These are phyloP conservation scores for Zymoseptoria pseudotritici DNA, from an alignment of 2,329 filamentous ascomycete genomes.

Conservation along the genomic window DNA sequence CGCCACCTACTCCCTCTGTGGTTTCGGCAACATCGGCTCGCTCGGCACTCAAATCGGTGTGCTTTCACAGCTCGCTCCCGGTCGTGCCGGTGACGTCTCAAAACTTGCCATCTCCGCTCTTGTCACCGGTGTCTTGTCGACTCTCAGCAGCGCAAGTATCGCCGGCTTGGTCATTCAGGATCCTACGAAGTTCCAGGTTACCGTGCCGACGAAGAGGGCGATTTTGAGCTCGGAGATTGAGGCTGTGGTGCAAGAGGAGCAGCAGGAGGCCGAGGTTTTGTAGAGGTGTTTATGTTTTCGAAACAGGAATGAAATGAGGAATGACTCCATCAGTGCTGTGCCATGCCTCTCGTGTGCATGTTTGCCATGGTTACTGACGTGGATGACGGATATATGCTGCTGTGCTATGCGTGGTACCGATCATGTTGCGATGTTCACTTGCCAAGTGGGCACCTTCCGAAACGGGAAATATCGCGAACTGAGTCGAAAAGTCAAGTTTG, in stretches of 20 bases:
- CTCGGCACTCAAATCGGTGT: conserved; percentile 87
- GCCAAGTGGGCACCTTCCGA: no score
- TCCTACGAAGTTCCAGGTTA: conserved; percentile 27
- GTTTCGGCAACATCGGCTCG: conserved; percentile 72
- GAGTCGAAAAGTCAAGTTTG: no score
- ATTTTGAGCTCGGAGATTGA: background rate
- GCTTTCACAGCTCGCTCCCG: conserved; percentile 70
- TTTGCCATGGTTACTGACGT: background rate
- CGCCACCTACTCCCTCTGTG: conserved; percentile 76
- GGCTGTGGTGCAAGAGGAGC: background rate
- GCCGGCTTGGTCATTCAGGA: conserved; percentile 66
- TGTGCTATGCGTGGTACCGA: background rate
- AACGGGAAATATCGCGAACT: no score
- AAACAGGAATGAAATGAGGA: background rate
- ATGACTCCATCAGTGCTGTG: background rate
- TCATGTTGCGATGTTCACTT: no score
- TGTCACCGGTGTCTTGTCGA: conserved; percentile 69
- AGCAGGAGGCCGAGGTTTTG: background rate
- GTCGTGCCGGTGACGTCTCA: conserved; percentile 66
- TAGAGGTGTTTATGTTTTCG: background rate
- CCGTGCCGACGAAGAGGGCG: background rate
- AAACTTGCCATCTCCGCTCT: conserved; percentile 69
- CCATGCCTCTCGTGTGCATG: background rate
- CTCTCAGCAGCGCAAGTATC: conserved; percentile 68
- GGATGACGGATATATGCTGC: background rate